phyloP scores from a whole-genome alignment of 345 rosid species.

The Cardamine chenopodiifolia region DNA sequence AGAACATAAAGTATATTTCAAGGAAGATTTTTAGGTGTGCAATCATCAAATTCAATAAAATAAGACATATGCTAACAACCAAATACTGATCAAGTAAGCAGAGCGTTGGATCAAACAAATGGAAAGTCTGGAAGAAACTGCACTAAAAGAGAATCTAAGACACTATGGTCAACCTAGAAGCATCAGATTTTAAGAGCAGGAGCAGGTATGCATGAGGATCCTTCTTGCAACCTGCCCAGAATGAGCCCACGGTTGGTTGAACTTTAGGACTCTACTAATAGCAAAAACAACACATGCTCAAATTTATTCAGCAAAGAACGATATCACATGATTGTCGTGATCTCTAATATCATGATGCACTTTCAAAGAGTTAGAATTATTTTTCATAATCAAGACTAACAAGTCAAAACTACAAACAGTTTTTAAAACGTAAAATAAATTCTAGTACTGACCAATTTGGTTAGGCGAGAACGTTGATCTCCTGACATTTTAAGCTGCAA shows the following conservation, averaged over 20 bases:
- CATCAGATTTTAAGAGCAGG: constrained; percentile 12
- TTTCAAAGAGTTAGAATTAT: constrained; percentile 4
- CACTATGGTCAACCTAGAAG: background rate
- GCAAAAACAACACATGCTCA: constrained; percentile 25
- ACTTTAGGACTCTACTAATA: constrained; percentile 12
- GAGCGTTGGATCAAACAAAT: constrained; percentile 4
- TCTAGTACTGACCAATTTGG: constrained; percentile 74
- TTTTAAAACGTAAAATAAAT: background rate
- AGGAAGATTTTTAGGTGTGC: background rate
- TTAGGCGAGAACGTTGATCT: constrained; percentile 76
- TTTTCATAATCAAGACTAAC: constrained; percentile 12
- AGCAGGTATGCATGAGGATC: background rate
- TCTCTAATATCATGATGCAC: background rate
- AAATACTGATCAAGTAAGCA: constrained; percentile 9
- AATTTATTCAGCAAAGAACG: background rate
- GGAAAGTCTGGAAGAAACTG: constrained; percentile 5
- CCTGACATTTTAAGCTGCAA: constrained; percentile 87
- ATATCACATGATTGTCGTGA: constrained; percentile 1
- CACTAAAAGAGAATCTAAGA: constrained; percentile 14
- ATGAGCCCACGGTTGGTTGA: constrained; percentile 5
- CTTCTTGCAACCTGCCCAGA: constrained; percentile 1
- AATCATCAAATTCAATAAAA: constrained; percentile 4
- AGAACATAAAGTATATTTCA: constrained; percentile 3
- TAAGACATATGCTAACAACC: background rate
- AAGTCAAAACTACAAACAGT: background rate